Percentiles rank a stretch among this genome's conserved stretches.
phyloP scores from a whole-genome alignment of 352 stramenopile species.

The Pythium volutum region DNA sequence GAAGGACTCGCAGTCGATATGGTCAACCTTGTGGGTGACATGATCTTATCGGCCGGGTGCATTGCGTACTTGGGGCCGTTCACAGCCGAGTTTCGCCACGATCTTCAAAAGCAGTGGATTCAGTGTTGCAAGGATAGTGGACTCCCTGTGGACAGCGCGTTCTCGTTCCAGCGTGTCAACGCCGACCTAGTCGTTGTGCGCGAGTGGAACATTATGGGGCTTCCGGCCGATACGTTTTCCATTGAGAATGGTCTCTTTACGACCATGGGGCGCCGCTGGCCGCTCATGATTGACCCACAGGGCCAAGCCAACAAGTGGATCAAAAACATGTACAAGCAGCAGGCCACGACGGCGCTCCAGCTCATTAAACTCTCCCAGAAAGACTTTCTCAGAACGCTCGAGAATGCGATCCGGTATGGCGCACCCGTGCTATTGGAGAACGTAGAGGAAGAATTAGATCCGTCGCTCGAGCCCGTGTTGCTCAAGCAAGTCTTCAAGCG shows the following conservation, averaged over 20 bases:
- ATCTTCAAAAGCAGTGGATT: slow-evolving; percentile 86
- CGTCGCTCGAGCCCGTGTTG: slow-evolving; percentile 87
- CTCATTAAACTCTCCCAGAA: slow-evolving; percentile 93
- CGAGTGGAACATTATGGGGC: slow-evolving; percentile 91
- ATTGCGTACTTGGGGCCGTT: slow-evolving; percentile 93
- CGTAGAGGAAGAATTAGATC: slow-evolving; percentile 86
- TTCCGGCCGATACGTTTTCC: slow-evolving; percentile 92
- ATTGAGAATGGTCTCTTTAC: slow-evolving; percentile 93
- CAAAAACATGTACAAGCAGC: slow-evolving; percentile 89
- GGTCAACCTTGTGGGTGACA: slow-evolving; percentile 92
- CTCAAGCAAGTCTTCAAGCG: slow-evolving; percentile 92
- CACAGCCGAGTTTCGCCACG: slow-evolving; percentile 79
- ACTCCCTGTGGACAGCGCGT: slow-evolving; percentile 83
- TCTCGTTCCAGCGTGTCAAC: slow-evolving; percentile 83
- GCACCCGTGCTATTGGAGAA: slow-evolving; percentile 91
- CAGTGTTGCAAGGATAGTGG: slow-evolving; percentile 67
- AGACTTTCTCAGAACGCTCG: slow-evolving; percentile 85
- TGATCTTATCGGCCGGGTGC: slow-evolving; percentile 89
- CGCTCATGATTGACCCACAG: slow-evolving; percentile 94
- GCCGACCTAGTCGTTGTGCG: slow-evolving; percentile 85
- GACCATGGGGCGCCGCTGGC: slow-evolving; percentile 88
- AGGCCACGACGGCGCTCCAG: slow-evolving; percentile 56
- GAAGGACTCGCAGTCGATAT: slow-evolving; percentile 74
- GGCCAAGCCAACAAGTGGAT: slow-evolving; percentile 94
- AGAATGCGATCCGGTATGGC: slow-evolving; percentile 90